Conservation (phyloP, 179 eudicot species). For the Silene coronaria region DNA sequence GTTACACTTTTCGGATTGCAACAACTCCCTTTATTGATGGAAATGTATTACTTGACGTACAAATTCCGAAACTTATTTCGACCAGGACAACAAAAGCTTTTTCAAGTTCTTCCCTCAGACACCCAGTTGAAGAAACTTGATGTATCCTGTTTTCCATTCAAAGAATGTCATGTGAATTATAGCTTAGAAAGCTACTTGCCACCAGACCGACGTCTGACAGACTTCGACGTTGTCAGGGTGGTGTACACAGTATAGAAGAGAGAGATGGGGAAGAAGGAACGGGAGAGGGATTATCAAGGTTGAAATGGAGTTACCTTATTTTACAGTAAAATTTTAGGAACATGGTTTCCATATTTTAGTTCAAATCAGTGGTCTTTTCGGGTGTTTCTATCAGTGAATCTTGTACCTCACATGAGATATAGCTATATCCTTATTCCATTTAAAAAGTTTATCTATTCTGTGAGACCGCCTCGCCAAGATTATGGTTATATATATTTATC, state of each 20-base stretch:
- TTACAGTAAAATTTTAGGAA: neutral
- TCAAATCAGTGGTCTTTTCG: no score
- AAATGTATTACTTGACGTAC: constrained; percentile 15
- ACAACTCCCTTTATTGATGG: constrained; percentile 25
- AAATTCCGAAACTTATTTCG: constrained; percentile 8
- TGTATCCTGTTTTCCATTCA: neutral
- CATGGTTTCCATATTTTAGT: no score
- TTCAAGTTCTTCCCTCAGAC: neutral
- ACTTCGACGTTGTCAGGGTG: no score
- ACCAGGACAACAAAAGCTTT: constrained; percentile 13
- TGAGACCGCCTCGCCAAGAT: no score
- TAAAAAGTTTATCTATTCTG: no score
- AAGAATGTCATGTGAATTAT: neutral
- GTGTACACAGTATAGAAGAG: neutral
- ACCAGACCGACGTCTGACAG: neutral
- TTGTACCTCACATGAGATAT: no score
- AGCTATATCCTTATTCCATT: no score
- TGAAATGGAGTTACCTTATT: neutral
- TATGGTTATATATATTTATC: no score
- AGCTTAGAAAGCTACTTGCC: neutral
- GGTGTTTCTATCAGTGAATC: no score
- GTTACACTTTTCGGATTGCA: constrained; percentile 20
- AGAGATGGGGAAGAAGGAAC: neutral
- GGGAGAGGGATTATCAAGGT: no score
- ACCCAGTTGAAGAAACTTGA: neutral